Conservation (phyloP, 2,329 filamentous ascomycete genomes). For the Exophiala lecanii-corni region DNA sequence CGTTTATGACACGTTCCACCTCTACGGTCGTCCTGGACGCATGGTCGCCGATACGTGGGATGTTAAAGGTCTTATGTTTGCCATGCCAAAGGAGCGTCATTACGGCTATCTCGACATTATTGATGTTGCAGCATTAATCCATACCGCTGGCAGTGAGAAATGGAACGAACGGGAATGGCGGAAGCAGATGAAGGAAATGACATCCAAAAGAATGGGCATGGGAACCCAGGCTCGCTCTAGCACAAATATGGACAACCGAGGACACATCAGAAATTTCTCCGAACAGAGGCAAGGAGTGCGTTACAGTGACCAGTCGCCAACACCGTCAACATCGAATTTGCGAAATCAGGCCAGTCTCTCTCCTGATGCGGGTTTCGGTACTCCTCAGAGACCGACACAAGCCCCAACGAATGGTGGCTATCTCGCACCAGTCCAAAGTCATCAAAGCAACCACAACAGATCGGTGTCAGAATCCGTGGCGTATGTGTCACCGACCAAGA, state of each 20-base stretch:
- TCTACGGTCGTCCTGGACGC: slow-evolving; percentile 85
- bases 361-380: slow-evolving; percentile 46
- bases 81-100: slow-evolving; percentile 81
- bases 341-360: slow-evolving; percentile 40
- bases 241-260: slow-evolving; percentile 34
- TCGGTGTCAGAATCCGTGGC: slow-evolving; percentile 26
- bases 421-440: slow-evolving; percentile 18
- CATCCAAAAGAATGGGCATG: slow-evolving; percentile 69
- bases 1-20: slow-evolving; percentile 82
- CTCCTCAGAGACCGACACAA: slow-evolving; percentile 33
- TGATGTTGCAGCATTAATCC: slow-evolving; percentile 76
- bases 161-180: slow-evolving; percentile 92
- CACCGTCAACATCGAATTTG: slow-evolving; percentile 51
- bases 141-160: slow-evolving; percentile 66
- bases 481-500: slow-evolving; percentile 19
- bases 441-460: slow-evolving; percentile 24
- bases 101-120: slow-evolving; percentile 88
- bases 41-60: slow-evolving; percentile 85
- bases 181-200: slow-evolving; percentile 80
- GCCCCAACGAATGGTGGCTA: slow-evolving; percentile 19
- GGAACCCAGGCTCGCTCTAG: slow-evolving; percentile 38
- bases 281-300: slow-evolving; percentile 34
- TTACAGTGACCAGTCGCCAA: slow-evolving; percentile 44
- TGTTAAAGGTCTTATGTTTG: slow-evolving; percentile 91
- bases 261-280: slow-evolving; percentile 8